Base-by-base conservation (phyloP, 2,329 filamentous ascomycete genomes). In the Dactylellina cionopaga region DNA sequence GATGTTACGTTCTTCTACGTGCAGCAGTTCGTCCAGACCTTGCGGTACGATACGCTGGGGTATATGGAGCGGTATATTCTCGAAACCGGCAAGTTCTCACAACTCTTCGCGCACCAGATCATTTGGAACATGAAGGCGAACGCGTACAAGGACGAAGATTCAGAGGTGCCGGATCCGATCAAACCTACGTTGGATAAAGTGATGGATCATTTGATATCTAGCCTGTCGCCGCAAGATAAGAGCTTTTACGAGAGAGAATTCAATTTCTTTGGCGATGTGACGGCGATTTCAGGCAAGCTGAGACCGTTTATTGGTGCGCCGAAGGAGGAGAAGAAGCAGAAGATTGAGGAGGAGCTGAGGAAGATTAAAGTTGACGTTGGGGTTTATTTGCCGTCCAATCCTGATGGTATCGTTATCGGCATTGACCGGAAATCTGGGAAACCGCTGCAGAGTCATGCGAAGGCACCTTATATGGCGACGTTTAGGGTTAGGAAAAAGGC, bases 121-220 rank as follows among this genome's bases (percentile, higher is more conserved):
- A 99, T 99, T 79, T 99, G 96, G 95, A 99, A 99, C 80, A 99
- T 99, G 90, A 99, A 98, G 80, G 95, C 95, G 29, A 99, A 99
- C 80, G 91, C 93, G 0, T 99, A 91, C 85, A 99, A 97, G 80
- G 96, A 99, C 75, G 94, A 99, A 77, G 92, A 97, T 76, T 93
- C 90, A 11, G 88, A 90, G 77, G 87, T 96, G 74, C 93, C 95
- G 17, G 95, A 99, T 80, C 87, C 88, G 2, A 90, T 97, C 78
- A 99, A 99, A 79, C 94, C 95, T 1, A 95, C 90, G 0, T 86
- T 99, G 2, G 96, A 99, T 81, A 88, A 88, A 60, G 95, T 99
- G 75, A 96, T 92, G 88, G 85, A 86, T 25, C 90, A 89, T 76
- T 88, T 99, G 83, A 87, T 96, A 58, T 83, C 86, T 9, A 92